A percentile compares a stretch with the other conserved stretches of the same genome.
Conservation (phyloP, 2,329 filamentous ascomycete genomes). For the Colletotrichum endophyticum region DNA sequence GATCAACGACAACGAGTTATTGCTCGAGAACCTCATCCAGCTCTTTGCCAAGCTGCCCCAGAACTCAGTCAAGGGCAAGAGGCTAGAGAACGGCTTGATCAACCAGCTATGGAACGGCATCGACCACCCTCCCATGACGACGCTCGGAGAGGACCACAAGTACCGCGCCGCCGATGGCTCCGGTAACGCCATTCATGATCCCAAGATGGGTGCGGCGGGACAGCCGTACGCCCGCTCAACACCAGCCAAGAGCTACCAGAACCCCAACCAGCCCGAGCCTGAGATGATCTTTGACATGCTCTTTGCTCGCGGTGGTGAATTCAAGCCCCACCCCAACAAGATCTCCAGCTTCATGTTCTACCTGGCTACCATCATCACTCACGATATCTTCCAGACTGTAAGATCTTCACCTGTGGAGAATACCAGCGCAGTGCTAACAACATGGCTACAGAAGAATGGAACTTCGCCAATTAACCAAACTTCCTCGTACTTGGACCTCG, state of each 20-base stretch:
- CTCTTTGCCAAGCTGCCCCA: slow-evolving; percentile 20
- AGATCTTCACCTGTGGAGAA: background rate
- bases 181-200: slow-evolving; percentile 21
- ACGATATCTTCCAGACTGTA: slow-evolving; percentile 49
- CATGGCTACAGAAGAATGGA: slow-evolving; percentile 31
- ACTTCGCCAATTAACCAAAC: slow-evolving; percentile 32
- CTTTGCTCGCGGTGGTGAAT: slow-evolving; percentile 16
- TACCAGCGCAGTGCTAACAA: slow-evolving; percentile 9
- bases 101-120: slow-evolving; percentile 23
- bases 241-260: slow-evolving; percentile 19
- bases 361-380: slow-evolving; percentile 56
- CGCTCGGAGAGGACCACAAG: slow-evolving; percentile 18
- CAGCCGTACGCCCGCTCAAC: slow-evolving; percentile 22
- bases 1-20: slow-evolving; percentile 21
- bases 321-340: slow-evolving; percentile 38
- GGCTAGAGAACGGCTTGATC: slow-evolving; percentile 20
- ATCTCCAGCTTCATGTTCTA: slow-evolving; percentile 53
- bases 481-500: slow-evolving; percentile 52
- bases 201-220: slow-evolving; percentile 20
- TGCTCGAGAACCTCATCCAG: slow-evolving; percentile 22
- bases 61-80: slow-evolving; percentile 17
- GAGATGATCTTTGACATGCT: slow-evolving; percentile 24
- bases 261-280: slow-evolving; percentile 20
- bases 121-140: slow-evolving; percentile 23
- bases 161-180: slow-evolving; percentile 25